Percentiles rank a stretch among this genome's conserved stretches.
These are phyloP conservation scores for Malus hybrid DNA, from an alignment of 331 rosid species.

Conservation along the genomic window DNA sequence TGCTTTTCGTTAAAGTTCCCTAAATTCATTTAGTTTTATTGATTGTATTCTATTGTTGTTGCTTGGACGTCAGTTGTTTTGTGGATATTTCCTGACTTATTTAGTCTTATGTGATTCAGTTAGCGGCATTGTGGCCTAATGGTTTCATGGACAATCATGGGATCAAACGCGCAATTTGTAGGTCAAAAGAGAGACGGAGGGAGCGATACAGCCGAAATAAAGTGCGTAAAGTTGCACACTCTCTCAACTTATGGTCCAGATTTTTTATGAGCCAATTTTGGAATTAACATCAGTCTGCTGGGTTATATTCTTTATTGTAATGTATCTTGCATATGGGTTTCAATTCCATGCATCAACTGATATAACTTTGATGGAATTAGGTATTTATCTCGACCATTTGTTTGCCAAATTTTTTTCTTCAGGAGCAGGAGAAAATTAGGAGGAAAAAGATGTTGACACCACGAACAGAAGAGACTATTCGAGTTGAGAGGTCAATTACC, in stretches of 20 bases:
- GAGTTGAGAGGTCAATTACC: conserved; percentile 39
- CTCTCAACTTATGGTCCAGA: neutral
- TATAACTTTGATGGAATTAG: neutral
- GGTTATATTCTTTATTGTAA: neutral
- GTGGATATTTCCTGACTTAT: neutral
- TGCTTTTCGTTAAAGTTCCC: too few species aligned
- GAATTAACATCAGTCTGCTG: neutral
- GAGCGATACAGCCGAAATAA: conserved; percentile 50
- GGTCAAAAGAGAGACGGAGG: conserved; percentile 89
- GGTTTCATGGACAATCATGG: conserved; percentile 98
- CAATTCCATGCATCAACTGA: neutral
- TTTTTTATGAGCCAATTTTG: neutral
- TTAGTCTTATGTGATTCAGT: conserved; percentile 37
- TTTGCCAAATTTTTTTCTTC: conserved; percentile 3
- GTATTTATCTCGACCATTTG: too few species aligned
- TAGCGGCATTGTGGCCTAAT: conserved; percentile 87
- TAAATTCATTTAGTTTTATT: neutral
- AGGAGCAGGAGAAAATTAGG: conserved; percentile 77
- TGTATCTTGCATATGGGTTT: neutral
- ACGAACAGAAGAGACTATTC: conserved; percentile 51
- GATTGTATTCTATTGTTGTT: neutral
- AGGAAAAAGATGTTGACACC: conserved; percentile 64
- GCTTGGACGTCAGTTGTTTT: neutral
- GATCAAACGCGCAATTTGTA: conserved; percentile 85
- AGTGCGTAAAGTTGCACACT: conserved; percentile 27